phyloP scores from a whole-genome alignment of 805 yeast genomes.

The Candida caryicola region DNA sequence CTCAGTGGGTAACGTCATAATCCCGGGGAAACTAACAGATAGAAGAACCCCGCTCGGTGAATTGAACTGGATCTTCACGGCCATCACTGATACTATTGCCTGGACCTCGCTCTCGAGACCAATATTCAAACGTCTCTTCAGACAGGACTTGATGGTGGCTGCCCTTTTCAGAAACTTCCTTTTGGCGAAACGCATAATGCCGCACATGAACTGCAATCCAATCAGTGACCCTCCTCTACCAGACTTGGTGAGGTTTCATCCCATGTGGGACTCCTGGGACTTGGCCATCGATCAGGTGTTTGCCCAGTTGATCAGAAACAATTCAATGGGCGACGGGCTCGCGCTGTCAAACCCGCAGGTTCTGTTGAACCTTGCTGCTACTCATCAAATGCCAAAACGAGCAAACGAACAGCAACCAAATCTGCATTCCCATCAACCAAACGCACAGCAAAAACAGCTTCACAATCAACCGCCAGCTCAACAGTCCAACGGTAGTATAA shows the following conservation, averaged over 20 bases:
- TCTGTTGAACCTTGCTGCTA: neutral
- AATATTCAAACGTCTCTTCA: conserved; percentile 80
- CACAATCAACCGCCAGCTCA: neutral
- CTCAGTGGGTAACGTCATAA: conserved; percentile 56
- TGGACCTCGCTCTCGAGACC: conserved; percentile 92
- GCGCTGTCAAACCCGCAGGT: neutral
- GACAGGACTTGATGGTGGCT: conserved; percentile 96
- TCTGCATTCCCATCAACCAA: conserved; percentile 8
- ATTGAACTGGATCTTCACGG: conserved; percentile 95
- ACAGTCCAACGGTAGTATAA: neutral
- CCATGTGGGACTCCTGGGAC: conserved; percentile 99
- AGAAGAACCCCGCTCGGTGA: conserved; percentile 95
- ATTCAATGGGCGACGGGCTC: conserved; percentile 11
- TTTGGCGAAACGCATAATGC: conserved; percentile 91
- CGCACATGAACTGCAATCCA: conserved; percentile 89
- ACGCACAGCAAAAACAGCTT: neutral
- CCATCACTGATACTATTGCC: conserved; percentile 96
- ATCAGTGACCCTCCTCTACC: conserved; percentile 92
- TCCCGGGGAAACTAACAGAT: conserved; percentile 90
- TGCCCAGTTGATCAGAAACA: conserved; percentile 57
- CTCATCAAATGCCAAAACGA: neutral
- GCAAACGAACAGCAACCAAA: neutral
- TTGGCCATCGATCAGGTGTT: conserved; percentile 92
- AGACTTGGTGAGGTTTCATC: conserved; percentile 71
- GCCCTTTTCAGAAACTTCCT: conserved; percentile 91